Percentiles rank a stretch among this genome's conserved stretches.
Conservation (phyloP, 1,284 basidiomycete genomes). For the Cutaneotrichosporon sp. region DNA sequence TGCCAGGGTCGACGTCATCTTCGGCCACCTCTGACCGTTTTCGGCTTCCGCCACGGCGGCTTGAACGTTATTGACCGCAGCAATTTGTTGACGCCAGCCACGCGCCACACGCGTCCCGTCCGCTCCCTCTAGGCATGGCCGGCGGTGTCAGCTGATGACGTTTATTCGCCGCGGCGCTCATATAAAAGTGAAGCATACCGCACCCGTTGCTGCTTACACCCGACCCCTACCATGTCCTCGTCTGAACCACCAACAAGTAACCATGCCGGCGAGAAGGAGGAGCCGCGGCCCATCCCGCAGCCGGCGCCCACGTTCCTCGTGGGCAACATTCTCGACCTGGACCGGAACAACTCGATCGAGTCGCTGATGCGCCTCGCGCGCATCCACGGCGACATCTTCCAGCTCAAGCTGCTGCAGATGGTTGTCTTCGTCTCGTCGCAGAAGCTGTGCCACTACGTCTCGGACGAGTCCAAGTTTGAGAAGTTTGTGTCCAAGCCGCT, state of each 20-base stretch:
- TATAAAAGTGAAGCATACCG: background rate
- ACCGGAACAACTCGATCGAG: conserved; percentile 14
- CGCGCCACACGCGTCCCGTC: no score
- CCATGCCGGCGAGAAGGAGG: background rate
- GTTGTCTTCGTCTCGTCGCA: conserved; percentile 53
- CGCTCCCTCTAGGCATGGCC: no score
- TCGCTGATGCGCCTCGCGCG: conserved; percentile 54
- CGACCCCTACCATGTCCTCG: background rate
- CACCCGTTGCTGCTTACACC: background rate
- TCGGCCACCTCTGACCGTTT: no score
- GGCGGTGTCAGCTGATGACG: no score
- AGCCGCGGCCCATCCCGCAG: conserved; percentile 17
- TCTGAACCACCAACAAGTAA: background rate
- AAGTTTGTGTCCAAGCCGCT: conserved; percentile 55
- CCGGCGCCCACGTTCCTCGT: conserved; percentile 13
- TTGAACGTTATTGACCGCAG: no score
- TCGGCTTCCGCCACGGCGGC: no score
- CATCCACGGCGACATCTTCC: conserved; percentile 22
- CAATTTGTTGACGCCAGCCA: no score
- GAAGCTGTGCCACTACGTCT: conserved; percentile 56
- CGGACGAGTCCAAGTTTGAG: conserved; percentile 57
- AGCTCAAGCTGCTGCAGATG: conserved; percentile 11
- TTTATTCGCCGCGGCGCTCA: no score
- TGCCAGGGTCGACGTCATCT: no score
- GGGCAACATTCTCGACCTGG: conserved; percentile 53